Evolutionary conservation across 306 rosid genomes (phyloP), one percentile per base, ranked within the genome.

Genomic region (Argentina anserina): DNA sequence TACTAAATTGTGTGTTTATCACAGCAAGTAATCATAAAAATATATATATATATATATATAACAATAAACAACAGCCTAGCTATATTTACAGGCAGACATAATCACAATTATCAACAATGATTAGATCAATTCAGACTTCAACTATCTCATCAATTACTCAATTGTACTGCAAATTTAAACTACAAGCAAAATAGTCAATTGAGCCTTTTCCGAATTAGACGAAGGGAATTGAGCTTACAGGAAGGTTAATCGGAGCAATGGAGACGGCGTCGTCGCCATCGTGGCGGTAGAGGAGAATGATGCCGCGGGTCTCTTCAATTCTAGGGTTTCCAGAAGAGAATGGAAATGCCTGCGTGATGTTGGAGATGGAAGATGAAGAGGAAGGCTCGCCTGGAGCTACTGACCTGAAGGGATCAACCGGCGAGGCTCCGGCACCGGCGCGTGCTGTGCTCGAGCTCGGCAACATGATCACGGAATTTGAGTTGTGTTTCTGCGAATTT

Each of bases 261-360:
- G 84, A 47, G 0, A 45, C 69, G 31, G 71, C 42, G 37, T 69
- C 62, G 65, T 42, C 36, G 36, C 34, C 47, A 15, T 84, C 88
- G n/a, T 88, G 86, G 61, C 88, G 86, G 77, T 78, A 88, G 67
- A 94, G 96, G 74, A 86, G 92, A 88, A 94, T 89, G 84, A 91
- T 89, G 63, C 98, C 98, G 8, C 92, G 86, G 40, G 90, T 86
- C 77, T 94, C 98, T 49, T 94, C 98, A 69, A 94, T 88, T 87
- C 96, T 94, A 84, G 97, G 97, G 92, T 94, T 94, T 83, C 98
- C 98, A 14, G 97, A 94, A 59, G 96, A 94, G 95, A 94, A 94
- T 49, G 83, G 93, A 68, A 86, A 86, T 41, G 86, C 84, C 70
- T 88, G 89, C 17, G 90, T 84, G 67, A 78, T 36, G 71, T 74